Evolutionary conservation across 257 asterid genomes (phyloP).

Genomic region (Haberlea rhodopensis): DNA sequence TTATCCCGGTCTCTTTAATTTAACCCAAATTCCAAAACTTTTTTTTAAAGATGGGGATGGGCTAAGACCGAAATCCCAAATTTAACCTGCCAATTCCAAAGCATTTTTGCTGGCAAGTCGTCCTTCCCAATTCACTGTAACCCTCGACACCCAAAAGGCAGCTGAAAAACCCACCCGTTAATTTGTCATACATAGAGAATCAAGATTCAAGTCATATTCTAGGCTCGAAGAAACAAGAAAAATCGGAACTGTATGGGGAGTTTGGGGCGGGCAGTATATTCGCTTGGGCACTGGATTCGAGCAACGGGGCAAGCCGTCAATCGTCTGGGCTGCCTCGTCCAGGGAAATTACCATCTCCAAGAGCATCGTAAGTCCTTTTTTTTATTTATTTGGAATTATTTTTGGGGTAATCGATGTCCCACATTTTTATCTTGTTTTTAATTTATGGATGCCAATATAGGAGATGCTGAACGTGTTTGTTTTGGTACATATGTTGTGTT

Average conservation of each 20-base stretch:
- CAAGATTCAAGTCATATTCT: no score
- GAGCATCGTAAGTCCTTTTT: slow-evolving; percentile 52
- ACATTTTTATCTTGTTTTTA: neutral
- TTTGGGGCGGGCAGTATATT: slow-evolving; percentile 66
- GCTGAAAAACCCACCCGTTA: no score
- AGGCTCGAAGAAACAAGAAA: neutral
- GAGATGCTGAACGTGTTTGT: neutral
- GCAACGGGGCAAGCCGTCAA: slow-evolving; percentile 75
- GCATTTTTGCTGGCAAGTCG: no score
- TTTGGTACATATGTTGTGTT: neutral
- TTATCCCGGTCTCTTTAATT: no score
- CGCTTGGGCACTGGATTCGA: slow-evolving; percentile 67
- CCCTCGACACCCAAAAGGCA: no score
- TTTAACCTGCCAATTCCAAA: no score
- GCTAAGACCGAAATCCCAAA: no score
- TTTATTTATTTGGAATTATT: neutral
- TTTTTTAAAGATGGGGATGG: no score
- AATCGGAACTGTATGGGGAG: slow-evolving; percentile 53
- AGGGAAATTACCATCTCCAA: slow-evolving; percentile 55
- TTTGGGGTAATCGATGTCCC: neutral
- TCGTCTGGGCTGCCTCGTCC: slow-evolving; percentile 70
- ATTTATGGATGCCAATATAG: neutral
- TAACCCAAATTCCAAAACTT: no score
- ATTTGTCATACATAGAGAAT: no score
- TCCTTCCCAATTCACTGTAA: no score